Percentiles rank a stretch among this genome's conserved stretches.
Conservation (phyloP, 352 stramenopile species). For the Phytophthora fragariae region DNA sequence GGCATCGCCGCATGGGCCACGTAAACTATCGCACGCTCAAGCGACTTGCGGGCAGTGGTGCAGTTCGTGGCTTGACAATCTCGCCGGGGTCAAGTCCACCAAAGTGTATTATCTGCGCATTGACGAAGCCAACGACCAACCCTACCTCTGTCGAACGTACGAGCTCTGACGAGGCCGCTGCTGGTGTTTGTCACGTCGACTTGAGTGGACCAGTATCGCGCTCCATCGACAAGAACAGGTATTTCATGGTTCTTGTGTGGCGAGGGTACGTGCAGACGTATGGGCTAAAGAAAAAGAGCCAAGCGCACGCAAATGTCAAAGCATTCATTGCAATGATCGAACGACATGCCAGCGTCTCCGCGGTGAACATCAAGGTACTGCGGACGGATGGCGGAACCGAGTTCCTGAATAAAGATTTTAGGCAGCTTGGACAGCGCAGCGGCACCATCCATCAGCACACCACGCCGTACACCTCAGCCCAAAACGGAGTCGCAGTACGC, state of each 20-base stretch:
- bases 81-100: background rate
- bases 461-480: background rate
- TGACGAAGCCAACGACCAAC: background rate
- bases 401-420: constrained; percentile 12
- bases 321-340: constrained; percentile 7
- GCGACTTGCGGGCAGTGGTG: background rate
- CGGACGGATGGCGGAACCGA: constrained; percentile 13
- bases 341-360: background rate
- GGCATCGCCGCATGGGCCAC: background rate
- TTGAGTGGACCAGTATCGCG: background rate
- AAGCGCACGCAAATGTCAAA: background rate
- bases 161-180: background rate
- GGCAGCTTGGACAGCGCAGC: background rate
- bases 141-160: background rate
- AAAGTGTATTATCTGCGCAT: background rate
- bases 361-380: background rate
- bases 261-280: constrained; percentile 2
- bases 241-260: constrained; percentile 12
- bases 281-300: constrained; percentile 1
- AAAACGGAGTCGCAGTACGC: constrained; percentile 12
- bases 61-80: background rate
- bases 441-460: constrained; percentile 5
- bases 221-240: background rate
- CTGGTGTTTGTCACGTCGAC: background rate
- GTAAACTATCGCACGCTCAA: background rate